Percentiles rank a stretch among this genome's conserved stretches.
Conservation (phyloP, 495 filamentous ascomycete species). For the Tirmania nivea region DNA sequence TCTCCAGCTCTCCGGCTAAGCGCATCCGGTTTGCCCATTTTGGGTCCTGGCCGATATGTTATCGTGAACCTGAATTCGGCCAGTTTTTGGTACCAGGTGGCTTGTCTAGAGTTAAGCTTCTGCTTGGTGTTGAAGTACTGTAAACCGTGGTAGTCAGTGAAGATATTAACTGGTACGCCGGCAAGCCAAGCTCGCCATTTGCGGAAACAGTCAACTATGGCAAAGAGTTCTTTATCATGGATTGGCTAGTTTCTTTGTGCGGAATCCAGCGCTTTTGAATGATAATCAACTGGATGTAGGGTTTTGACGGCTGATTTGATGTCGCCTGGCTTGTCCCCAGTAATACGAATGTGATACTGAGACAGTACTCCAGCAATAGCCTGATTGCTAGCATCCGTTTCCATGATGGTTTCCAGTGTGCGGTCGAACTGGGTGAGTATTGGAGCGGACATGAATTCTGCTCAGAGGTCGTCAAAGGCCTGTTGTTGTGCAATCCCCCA, state of each 20-base stretch:
- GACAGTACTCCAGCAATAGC: not conserved
- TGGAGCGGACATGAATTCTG: not conserved
- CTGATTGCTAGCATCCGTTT: not conserved
- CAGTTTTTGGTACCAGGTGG: too few relatives aligned
- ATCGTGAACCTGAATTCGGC: not conserved
- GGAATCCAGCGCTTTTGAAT: not conserved
- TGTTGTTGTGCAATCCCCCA: not conserved
- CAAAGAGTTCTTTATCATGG: not conserved
- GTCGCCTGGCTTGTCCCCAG: too few relatives aligned
- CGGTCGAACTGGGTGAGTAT: not conserved
- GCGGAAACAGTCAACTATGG: not conserved
- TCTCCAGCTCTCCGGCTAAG: not conserved
- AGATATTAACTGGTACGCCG: too few relatives aligned
- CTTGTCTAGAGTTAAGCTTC: too few relatives aligned
- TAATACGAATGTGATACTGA: not conserved
- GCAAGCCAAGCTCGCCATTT: too few relatives aligned
- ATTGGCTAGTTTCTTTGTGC: not conserved
- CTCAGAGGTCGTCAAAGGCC: not conserved
- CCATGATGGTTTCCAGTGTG: not conserved
- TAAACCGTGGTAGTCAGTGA: too few relatives aligned
- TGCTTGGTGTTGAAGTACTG: too few relatives aligned
- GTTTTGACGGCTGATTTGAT: too few relatives aligned
- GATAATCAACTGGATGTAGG: not conserved
- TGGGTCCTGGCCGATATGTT: not conserved
- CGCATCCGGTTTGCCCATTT: not conserved